Base-by-base conservation (phyloP, 192 early-diverging fungal species). In the Coemansia sp. region DNA sequence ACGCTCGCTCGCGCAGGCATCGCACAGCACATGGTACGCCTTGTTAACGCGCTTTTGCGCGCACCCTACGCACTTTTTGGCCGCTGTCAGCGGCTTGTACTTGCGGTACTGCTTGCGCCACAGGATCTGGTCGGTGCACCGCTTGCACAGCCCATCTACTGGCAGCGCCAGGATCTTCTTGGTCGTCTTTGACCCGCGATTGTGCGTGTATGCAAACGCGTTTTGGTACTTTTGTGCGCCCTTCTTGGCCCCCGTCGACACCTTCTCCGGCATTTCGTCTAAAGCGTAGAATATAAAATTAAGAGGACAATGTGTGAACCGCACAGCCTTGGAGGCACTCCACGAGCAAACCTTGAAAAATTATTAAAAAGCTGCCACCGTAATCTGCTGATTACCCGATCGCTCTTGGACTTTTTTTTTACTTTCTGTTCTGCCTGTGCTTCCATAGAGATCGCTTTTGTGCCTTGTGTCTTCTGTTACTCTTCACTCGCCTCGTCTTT, bases 11-110 rank as follows among this genome's bases (percentile, higher is more conserved):
- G 94, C 91, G 68, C 96, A 99, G 37, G 83, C 83, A 63, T 88
- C 81, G 80, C 96, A 99, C 3, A 95, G 67, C 13, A 96, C 87
- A 79, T 97, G 96, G 74, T 99, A 99, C 15, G 94, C 94, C 59
- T 96, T 91, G 55, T 84, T 89, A 61, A 99, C 84, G 13, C 83
- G 81, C 65, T 92, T 93, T 69, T 89, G 83, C 44, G 88, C 55
- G 73, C 96, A 99, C 18, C 33, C 9, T 25, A 70, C 69, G 53
- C 72, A 99, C 62, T 89, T 93, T 73, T 94, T 94, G 53, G 89
- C 83, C 21, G 81, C 82, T 19, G 93, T 93, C 64, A 99, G 83
- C 34, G 94, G 92, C 83, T 97, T 99, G 81, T 99, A 99, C 77
- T 97, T 94, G 69, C 87, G 87, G 82, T 91, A 93, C 73, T 91